A percentile compares a stretch with the other conserved stretches of the same genome.
phyloP scores from a whole-genome alignment of 306 rosid genomes.

The Cucumis melo region DNA sequence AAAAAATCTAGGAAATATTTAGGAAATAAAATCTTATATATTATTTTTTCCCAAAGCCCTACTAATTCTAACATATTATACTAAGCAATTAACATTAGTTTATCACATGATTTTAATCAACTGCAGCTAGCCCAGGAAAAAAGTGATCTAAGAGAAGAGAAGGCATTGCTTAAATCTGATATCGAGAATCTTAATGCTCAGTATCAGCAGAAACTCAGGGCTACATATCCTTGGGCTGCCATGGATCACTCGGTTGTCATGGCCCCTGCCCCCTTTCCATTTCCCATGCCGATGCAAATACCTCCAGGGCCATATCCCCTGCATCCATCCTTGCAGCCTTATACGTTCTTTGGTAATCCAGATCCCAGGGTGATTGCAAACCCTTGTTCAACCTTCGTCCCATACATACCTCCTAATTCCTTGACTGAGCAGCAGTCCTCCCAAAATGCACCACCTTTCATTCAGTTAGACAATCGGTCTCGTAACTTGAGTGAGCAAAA shows the following conservation, averaged over 20 bases:
- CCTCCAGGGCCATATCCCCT: conserved; percentile 27
- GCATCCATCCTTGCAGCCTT: conserved; percentile 36
- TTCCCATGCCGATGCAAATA: conserved; percentile 29
- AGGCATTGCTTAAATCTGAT: conserved; percentile 27
- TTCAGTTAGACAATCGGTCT: conserved; percentile 39
- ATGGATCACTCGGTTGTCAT: conserved; percentile 29
- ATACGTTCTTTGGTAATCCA: conserved; percentile 20
- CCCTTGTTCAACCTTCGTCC: conserved; percentile 53
- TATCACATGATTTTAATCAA: not conserved
- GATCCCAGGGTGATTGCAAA: conserved; percentile 20
- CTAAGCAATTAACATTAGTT: not conserved
- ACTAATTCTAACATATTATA: too few relatives aligned
- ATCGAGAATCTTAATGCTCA: conserved; percentile 27
- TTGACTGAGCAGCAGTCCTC: conserved; percentile 53
- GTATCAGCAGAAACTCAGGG: conserved; percentile 24
- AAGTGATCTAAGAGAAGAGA: conserved; percentile 37
- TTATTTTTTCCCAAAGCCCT: too few relatives aligned
- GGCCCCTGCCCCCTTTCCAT: conserved; percentile 33
- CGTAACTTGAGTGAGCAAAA: conserved; percentile 35
- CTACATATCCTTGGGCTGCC: conserved; percentile 28
- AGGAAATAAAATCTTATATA: too few relatives aligned
- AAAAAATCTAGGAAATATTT: too few relatives aligned
- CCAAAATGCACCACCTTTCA: conserved; percentile 30
- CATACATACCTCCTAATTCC: conserved; percentile 47
- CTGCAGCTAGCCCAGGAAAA: conserved; percentile 37